Percentiles rank a stretch among this genome's conserved stretches.
These are phyloP conservation scores for Panaeolus cyanescens DNA, from an alignment of 768 basidiomycete genomes.

Conservation along the genomic window DNA sequence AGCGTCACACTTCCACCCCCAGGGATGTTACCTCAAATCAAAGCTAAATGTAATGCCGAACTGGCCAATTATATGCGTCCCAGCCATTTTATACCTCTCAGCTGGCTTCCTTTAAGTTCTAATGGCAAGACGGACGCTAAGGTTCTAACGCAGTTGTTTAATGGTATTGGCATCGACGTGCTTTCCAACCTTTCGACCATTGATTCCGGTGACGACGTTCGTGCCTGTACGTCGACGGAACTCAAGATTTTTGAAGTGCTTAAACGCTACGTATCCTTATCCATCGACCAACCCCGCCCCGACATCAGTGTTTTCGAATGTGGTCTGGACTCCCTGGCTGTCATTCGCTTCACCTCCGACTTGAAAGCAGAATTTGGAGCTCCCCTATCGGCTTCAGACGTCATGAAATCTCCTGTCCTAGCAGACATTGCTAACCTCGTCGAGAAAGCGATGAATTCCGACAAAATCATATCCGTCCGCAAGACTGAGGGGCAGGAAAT, in stretches of 20 bases:
- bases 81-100: constrained; percentile 48
- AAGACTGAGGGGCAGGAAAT: background rate
- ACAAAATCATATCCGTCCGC: background rate
- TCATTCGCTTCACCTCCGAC: constrained; percentile 27
- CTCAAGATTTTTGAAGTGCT: constrained; percentile 23
- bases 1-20: constrained; percentile 19
- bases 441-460: background rate
- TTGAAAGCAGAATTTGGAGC: constrained; percentile 20
- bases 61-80: constrained; percentile 55
- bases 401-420: constrained; percentile 30
- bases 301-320: constrained; percentile 32
- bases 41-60: constrained; percentile 38
- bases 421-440: constrained; percentile 22
- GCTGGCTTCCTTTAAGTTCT: constrained; percentile 47
- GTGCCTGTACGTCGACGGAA: constrained; percentile 17
- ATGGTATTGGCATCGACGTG: constrained; percentile 22
- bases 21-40: constrained; percentile 31
- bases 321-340: constrained; percentile 32
- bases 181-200: constrained; percentile 22
- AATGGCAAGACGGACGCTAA: constrained; percentile 39
- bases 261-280: constrained; percentile 19
- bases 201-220: constrained; percentile 1
- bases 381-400: constrained; percentile 24
- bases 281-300: constrained; percentile 16
- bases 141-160: constrained; percentile 31